Evolutionary conservation across 768 basidiomycete genomes (phyloP).

Genomic region (Coprinopsis marcescibilis): DNA sequence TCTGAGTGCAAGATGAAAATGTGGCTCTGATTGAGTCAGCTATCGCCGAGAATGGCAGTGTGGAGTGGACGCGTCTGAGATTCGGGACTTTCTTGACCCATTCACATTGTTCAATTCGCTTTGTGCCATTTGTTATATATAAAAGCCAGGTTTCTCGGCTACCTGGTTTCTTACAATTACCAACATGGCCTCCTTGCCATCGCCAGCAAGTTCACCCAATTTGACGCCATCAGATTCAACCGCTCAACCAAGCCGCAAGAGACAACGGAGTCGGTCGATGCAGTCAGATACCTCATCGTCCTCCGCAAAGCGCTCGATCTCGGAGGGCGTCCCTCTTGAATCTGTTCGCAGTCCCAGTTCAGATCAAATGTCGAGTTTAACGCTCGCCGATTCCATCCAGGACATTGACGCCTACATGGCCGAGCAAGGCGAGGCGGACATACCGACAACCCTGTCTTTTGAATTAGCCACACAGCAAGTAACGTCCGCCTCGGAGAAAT

Average conservation of each 20-base stretch:
- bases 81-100: background rate
- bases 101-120: conserved; percentile 4
- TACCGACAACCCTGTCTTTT: conserved; percentile 23
- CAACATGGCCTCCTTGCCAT: conserved; percentile 42
- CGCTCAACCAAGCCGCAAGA: conserved; percentile 48
- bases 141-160: conserved; percentile 1
- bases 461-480: conserved; percentile 17
- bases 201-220: conserved; percentile 41
- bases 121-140: conserved; percentile 8
- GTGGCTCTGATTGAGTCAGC: background rate
- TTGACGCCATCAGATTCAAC: conserved; percentile 33
- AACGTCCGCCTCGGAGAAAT: conserved; percentile 40
- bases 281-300: conserved; percentile 65
- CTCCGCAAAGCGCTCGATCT: conserved; percentile 75
- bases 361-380: conserved; percentile 39
- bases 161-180: background rate
- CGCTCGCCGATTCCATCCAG: conserved; percentile 35
- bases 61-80: background rate
- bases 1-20: background rate
- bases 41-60: background rate
- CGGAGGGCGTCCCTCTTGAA: conserved; percentile 53
- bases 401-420: conserved; percentile 71
- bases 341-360: conserved; percentile 30
- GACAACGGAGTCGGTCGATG: conserved; percentile 73
- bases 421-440: conserved; percentile 43